Evolutionary conservation across 805 yeast genomes (phyloP).

Genomic region (Candida nanaspora): DNA sequence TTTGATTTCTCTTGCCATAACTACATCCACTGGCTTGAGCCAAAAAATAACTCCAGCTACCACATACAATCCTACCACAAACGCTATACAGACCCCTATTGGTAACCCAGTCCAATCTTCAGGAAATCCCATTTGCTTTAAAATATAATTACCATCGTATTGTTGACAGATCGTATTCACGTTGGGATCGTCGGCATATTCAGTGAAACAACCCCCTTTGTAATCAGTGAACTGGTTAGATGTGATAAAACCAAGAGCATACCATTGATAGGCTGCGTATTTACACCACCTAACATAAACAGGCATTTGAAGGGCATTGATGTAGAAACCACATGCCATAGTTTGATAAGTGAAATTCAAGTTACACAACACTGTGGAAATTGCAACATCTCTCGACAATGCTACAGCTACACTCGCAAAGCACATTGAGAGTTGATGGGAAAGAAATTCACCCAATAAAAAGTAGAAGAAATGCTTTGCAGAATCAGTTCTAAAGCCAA

Average conservation of each 20-base stretch:
- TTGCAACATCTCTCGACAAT: slow-evolving; percentile 51
- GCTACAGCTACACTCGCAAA: slow-evolving; percentile 49
- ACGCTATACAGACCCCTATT: slow-evolving; percentile 48
- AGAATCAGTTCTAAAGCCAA: slow-evolving; percentile 49
- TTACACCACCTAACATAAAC: slow-evolving; percentile 84
- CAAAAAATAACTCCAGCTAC: slow-evolving; percentile 41
- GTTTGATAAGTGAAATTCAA: slow-evolving; percentile 63
- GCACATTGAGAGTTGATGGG: slow-evolving; percentile 48
- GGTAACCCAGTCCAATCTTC: slow-evolving; percentile 62
- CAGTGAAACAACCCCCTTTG: slow-evolving; percentile 46
- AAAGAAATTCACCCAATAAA: slow-evolving; percentile 51
- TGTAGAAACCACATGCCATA: slow-evolving; percentile 76
- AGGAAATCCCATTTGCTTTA: slow-evolving; percentile 54
- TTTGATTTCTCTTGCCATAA: slow-evolving; percentile 34
- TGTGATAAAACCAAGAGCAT: slow-evolving; percentile 60
- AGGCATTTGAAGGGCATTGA: slow-evolving; percentile 66
- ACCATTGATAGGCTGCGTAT: slow-evolving; percentile 72
- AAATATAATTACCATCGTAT: slow-evolving; percentile 47
- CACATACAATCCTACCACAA: slow-evolving; percentile 48
- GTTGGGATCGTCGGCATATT: slow-evolving; percentile 22
- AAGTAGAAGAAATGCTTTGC: slow-evolving; percentile 52
- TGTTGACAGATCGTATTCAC: slow-evolving; percentile 33
- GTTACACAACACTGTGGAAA: slow-evolving; percentile 56
- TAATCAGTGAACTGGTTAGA: slow-evolving; percentile 62
- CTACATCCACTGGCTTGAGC: slow-evolving; percentile 42